These are phyloP conservation scores for Parathielavia appendiculata DNA, from an alignment of 495 filamentous ascomycete genomes.

Conservation along the genomic window DNA sequence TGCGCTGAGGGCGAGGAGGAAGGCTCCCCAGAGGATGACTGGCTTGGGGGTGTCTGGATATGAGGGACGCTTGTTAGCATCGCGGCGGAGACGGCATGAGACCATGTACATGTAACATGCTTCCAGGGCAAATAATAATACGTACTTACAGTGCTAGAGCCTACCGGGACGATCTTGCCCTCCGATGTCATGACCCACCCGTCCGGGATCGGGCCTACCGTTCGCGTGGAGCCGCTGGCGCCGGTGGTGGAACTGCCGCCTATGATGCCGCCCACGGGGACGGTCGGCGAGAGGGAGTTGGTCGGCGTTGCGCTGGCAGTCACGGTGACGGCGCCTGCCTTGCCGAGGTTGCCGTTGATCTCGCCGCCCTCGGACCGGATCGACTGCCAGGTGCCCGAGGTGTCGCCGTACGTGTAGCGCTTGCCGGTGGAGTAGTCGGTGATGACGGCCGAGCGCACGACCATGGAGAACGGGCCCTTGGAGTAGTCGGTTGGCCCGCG, in stretches of 20 bases:
- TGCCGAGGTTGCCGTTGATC: conserved; percentile 55
- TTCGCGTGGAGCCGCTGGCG: conserved; percentile 46
- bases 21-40: not conserved
- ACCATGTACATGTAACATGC: not conserved
- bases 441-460: conserved; percentile 66
- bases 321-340: conserved; percentile 44
- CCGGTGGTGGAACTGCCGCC: conserved; percentile 39
- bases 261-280: conserved; percentile 57
- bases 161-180: conserved; percentile 61
- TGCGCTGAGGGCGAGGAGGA: conserved; percentile 4
- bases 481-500: conserved; percentile 74
- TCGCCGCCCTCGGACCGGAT: conserved; percentile 48
- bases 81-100: too few species aligned
- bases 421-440: conserved; percentile 88
- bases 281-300: conserved; percentile 32
- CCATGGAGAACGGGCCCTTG: conserved; percentile 78
- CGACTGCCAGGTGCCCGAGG: conserved; percentile 68
- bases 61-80: not conserved
- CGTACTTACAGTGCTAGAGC: conserved; percentile 36
- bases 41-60: conserved; percentile 9
- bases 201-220: conserved; percentile 49
- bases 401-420: conserved; percentile 72
- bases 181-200: conserved; percentile 71
- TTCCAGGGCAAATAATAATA: too few species aligned
- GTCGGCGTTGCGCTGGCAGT: conserved; percentile 39